Evolutionary conservation across 2,329 filamentous ascomycete species (phyloP), one percentile per base, ranked within the genome.

Genomic region (Ophiostoma australiae): DNA sequence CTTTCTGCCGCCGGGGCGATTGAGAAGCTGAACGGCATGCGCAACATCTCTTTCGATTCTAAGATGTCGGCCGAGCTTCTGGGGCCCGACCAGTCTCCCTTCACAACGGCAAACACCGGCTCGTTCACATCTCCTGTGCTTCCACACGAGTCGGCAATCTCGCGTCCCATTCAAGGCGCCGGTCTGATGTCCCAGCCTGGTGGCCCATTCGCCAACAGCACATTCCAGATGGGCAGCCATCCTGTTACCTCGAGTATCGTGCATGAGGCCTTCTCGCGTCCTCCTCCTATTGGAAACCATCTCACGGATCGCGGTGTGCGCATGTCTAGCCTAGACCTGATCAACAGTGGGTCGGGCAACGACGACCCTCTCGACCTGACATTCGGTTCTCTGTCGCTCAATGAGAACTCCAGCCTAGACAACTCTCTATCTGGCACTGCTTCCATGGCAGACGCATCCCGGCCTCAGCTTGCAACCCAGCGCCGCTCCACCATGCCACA

Each of bases 281-380:
- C 91, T 75, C 92, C 90, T 6, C 90, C 90, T 1, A 89, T 92
- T 70, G 89, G 87, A 61, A 90, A 89, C 76, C 87, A 90, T 70
- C 82, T 90, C n/a, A 82, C 83, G n/a, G 88, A 89, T 72, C 83
- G 85, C 68, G 80, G 83, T 20, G 35, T 66, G 63, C 84, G 87
- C 71, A 83, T 87, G 52, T 86, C 87, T 2, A 89, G 91, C 75
- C 93, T 92, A 79, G 86, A 88, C 2, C 82, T 93, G 69, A 93
- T 93, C 79, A 90, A 87, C 74, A 87, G 90, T 75, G 87, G 90
- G 76, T 84, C 85, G 20, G 87, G 86, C 37, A 86, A 88, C 68
- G 88, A 91, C 73, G 90, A 93, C 68, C 91, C 88, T 91, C 63
- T 89, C 86, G 39, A 10, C 93, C 89, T 77, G 92, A 91, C 11